Conservation (phyloP, 768 basidiomycete genomes). For the Podaxis sp. region DNA sequence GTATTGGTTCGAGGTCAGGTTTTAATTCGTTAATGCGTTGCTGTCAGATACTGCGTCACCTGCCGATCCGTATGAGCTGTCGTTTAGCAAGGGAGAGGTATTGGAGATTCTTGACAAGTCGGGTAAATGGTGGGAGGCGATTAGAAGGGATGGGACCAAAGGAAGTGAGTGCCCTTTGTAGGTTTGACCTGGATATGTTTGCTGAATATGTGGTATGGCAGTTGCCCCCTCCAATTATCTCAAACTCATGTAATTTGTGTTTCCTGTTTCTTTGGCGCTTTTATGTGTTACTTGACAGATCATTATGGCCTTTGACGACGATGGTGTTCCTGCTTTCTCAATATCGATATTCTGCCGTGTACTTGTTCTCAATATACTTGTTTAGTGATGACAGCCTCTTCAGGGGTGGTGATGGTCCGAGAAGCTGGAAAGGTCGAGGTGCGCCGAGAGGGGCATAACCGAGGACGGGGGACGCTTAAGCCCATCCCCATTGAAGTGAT, state of each 20-base stretch:
- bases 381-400: no score
- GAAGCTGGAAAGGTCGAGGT: no score
- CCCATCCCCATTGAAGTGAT: no score
- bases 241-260: conserved; percentile 1
- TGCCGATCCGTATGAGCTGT: conserved; percentile 84
- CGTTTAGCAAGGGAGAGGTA: conserved; percentile 82
- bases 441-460: no score
- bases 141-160: conserved; percentile 57
- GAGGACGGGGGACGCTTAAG: no score
- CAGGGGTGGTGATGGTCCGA: no score
- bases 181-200: not conserved
- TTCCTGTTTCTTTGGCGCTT: not conserved
- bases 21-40: not conserved
- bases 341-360: no score
- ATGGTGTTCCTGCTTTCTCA: not conserved
- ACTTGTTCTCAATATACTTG: no score
- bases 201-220: conserved; percentile 16
- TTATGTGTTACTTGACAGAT: not conserved
- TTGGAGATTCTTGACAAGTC: conserved; percentile 75
- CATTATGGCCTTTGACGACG: not conserved
- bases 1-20: not conserved
- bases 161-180: conserved; percentile 57
- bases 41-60: conserved; percentile 64
- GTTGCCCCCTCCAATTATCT: conserved; percentile 45
- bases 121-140: conserved; percentile 87